A percentile compares a stretch with the other conserved stretches of the same genome.
Conservation (phyloP, 2,329 filamentous ascomycete genomes). For the Cercospora beticola region DNA sequence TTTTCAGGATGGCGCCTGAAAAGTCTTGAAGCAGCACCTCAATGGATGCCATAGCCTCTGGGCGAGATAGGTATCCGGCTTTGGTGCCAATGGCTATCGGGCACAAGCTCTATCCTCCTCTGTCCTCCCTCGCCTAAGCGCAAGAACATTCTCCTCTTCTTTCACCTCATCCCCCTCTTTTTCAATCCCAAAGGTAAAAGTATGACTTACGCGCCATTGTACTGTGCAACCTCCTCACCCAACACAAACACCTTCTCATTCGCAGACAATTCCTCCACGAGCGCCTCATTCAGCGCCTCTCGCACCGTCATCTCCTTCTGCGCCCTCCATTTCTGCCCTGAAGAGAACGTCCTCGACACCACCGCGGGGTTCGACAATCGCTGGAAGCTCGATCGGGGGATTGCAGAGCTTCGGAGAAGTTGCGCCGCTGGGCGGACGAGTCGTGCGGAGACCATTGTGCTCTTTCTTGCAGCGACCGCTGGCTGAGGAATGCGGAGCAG, state of each 20-base stretch:
- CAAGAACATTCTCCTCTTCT: neutral
- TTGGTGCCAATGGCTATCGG: neutral
- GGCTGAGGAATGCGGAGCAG: neutral
- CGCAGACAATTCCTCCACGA: constrained; percentile 92
- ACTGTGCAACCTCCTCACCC: constrained; percentile 98
- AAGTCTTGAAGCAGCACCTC: neutral
- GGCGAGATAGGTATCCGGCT: neutral
- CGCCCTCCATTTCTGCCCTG: constrained; percentile 48
- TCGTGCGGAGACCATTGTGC: constrained; percentile 58
- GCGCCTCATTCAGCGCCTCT: constrained; percentile 95
- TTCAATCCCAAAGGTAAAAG: neutral
- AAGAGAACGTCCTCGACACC: constrained; percentile 57
- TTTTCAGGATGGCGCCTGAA: neutral
- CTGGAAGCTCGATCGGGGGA: constrained; percentile 55
- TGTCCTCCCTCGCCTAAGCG: neutral
- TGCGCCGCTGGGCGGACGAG: constrained; percentile 64
- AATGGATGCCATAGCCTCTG: neutral
- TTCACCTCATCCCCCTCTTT: neutral
- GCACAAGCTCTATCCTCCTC: neutral
- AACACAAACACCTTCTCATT: constrained; percentile 95
- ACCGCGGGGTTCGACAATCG: constrained; percentile 50
- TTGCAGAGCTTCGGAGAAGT: constrained; percentile 56
- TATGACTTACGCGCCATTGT: constrained; percentile 80
- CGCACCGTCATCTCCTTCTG: constrained; percentile 91
- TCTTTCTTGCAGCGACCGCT: neutral